Evolutionary conservation across 371 early-diverging fungal species (phyloP).

Genomic region (Actinomucor elegans): DNA sequence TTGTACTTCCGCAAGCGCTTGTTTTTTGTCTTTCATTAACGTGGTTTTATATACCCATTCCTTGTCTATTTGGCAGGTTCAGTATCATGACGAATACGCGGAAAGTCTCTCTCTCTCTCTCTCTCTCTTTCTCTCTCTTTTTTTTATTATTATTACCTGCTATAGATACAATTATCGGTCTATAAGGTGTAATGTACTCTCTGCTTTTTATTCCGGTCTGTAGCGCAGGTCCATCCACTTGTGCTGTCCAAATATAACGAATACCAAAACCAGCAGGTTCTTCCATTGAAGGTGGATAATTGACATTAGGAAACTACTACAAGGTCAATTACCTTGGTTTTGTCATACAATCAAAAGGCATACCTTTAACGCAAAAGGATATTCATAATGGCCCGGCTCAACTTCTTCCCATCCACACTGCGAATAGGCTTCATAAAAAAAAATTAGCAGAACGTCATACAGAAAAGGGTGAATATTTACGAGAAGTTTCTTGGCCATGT

Average conservation of each 20-base stretch:
- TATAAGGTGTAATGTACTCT: slow-evolving; percentile 38
- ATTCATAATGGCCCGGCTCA: slow-evolving; percentile 43
- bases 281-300: slow-evolving; percentile 41
- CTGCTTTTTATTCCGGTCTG: slow-evolving; percentile 38
- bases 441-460: no score
- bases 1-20: slow-evolving; percentile 36
- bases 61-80: slow-evolving; percentile 11
- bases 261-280: slow-evolving; percentile 38
- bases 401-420: slow-evolving; percentile 53
- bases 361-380: slow-evolving; percentile 58
- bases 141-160: slow-evolving; percentile 23
- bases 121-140: no score
- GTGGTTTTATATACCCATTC: slow-evolving; percentile 45
- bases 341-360: no score
- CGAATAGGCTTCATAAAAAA: slow-evolving; percentile 29
- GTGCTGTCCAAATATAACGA: slow-evolving; percentile 51
- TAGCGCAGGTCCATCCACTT: slow-evolving; percentile 48
- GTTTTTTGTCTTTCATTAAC: slow-evolving; percentile 40
- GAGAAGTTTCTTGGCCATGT: slow-evolving; percentile 42
- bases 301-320: slow-evolving; percentile 46
- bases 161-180: slow-evolving; percentile 38
- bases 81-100: neutral
- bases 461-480: slow-evolving; percentile 16
- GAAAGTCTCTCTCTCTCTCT: no score
- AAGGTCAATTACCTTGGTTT: no score